Evolutionary conservation across 345 rosid genomes (phyloP), one percentile per base, ranked within the genome.

Genomic region (Crucihimalaya himalaica): DNA sequence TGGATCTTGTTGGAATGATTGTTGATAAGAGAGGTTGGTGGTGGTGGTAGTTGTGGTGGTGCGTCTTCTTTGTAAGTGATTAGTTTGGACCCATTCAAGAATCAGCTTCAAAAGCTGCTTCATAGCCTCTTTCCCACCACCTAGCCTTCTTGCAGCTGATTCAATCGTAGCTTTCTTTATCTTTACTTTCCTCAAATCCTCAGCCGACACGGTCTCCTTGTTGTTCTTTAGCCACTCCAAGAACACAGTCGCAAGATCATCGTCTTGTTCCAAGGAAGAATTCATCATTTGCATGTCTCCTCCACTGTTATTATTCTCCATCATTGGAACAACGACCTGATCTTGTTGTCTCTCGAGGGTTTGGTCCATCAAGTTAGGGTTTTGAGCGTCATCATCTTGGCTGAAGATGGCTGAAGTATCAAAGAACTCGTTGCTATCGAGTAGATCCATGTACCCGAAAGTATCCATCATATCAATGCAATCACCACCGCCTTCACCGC

Each of bases 11-110:
- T 60, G 83, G 34, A 54, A 70, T 21, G 71, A 68, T 65, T 78
- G 86, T 57, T 73, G 83, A 47, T 64, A 70, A 13, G 76, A 28
- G 47, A 56, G 45, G 32, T 57, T 74, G 54, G 34, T 71, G 43
- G 0, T 14, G 45, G 13, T 59, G 50, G 10, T 61, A 56, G 0
- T 13, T 31, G 34, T 58, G 42, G 7, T 55, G 62, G 70, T 60
- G 3, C 85, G 83, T 66, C 93, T 84, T 55, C 62, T 86, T 16
- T 86, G 94, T 43, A 90, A 91, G 68, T 92, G 97, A 73, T 89
- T 92, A 1, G 87, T 88, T 79, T 92, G 92, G 3, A 96, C 99
- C 99, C 99, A 96, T 78, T 92, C 94, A 59, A 96, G 99, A 53
- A 96, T 89, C 39, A 96, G 88, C 77, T 90, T 92, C 79, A 96